phyloP scores from a whole-genome alignment of 441 rosid species.

The Corymbia citriodora region DNA sequence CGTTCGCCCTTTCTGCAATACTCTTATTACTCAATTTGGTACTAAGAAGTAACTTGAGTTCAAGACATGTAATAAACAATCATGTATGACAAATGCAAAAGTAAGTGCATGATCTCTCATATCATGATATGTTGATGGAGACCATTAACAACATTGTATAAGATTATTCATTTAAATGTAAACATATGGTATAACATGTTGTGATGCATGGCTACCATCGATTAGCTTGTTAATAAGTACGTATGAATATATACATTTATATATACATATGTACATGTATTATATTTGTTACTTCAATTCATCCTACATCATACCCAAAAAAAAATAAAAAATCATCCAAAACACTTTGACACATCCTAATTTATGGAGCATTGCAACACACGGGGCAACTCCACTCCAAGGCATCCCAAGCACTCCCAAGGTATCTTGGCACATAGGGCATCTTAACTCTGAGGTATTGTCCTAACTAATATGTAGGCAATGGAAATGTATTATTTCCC shows the following conservation, averaged over 20 bases:
- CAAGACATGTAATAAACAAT: neutral
- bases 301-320: accelerated
- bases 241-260: neutral
- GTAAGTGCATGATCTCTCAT: neutral
- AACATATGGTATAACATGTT: neutral
- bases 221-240: neutral
- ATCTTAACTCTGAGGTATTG: neutral
- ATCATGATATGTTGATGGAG: neutral
- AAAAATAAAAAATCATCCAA: too few species aligned
- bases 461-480: neutral
- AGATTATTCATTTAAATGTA: neutral
- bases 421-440: neutral
- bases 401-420: accelerated
- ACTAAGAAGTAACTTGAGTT: neutral
- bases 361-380: neutral
- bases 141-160: neutral
- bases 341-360: too few species aligned
- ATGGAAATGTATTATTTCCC: neutral
- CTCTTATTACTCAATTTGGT: neutral
- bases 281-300: neutral
- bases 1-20: too few species aligned
- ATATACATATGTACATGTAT: neutral
- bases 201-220: accelerated
- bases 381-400: neutral
- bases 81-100: neutral